Evolutionary conservation across 1,284 basidiomycete species (phyloP), one percentile per base, ranked within the genome.

Genomic region (Tylopilus orsonianus): DNA sequence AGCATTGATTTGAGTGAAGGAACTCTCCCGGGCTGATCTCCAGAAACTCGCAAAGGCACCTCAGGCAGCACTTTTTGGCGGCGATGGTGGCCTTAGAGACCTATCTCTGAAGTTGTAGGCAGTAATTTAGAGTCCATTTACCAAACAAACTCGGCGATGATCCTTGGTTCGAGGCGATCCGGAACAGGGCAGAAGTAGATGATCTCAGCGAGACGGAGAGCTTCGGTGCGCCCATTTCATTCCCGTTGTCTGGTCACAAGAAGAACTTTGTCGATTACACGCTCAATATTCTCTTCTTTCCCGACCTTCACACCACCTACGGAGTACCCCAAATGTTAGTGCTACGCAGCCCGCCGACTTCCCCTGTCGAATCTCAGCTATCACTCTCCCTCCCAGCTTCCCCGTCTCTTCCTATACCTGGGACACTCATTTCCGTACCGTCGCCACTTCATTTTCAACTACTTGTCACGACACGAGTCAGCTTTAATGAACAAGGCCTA

Each of bases 401-500:
- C 41, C 74, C 75, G 8, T 75, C 73, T 18, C 64, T 83, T 13
- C 71, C 72, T 16, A 60, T 85, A 45, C 78, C 75, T 16, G 77
- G 79, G 19, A 80, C 78, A 39, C 74, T 74, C 23, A 60, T 82
- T 44, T 71, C 76, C 45, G 54, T 83, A 14, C 82, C 83, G 2
- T 85, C 83, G 10, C 86, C 86, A 1, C 67, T 89, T n/a, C 85
- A 87, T 60, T 72, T 86, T 53, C 73, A 77, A 56, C 74, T 89
- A 10, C 84, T 75, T 38, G 75, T 89, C 39, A 74, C 85, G 46
- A 85, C 86, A 8, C 77, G 81, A 19, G 75, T 89, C 18, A 75
- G 77, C 24, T 87, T 90, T 64, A 89, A 89, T 62, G 87, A 88
- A 56, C 81, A 82, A 60, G 84, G 82, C 10, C 77, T n/a, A n/a